Conservation (phyloP, 2,329 filamentous ascomycete species). For the Pyrenochaeta sp. region DNA sequence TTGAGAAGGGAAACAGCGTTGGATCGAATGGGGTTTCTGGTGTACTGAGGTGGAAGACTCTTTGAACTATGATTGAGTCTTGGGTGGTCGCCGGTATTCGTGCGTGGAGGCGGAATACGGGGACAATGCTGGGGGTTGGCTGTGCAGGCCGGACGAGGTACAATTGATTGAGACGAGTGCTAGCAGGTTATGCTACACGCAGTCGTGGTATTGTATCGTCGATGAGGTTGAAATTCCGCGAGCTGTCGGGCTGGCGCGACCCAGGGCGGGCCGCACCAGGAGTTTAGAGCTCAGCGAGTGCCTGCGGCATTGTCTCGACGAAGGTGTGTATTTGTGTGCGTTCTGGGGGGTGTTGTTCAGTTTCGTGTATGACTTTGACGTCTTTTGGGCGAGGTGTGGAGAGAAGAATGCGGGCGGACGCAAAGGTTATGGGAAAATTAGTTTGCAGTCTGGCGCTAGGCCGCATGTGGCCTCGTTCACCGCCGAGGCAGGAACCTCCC, state of each 20-base stretch:
- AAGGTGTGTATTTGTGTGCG: constrained; percentile 41
- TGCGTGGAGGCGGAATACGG: constrained; percentile 37
- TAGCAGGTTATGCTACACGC: constrained; percentile 43
- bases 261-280: constrained; percentile 23
- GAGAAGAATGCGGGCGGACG: constrained; percentile 38
- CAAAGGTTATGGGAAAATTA: constrained; percentile 35
- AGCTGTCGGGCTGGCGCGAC: constrained; percentile 75
- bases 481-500: no score
- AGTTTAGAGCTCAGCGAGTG: constrained; percentile 75
- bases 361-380: constrained; percentile 50
- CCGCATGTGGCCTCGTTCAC: constrained; percentile 24
- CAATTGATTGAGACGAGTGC: constrained; percentile 41
- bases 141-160: constrained; percentile 43
- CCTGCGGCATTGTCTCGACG: constrained; percentile 58
- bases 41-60: constrained; percentile 44
- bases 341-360: constrained; percentile 29
- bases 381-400: constrained; percentile 44
- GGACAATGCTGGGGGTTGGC: constrained; percentile 41
- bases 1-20: constrained; percentile 30
- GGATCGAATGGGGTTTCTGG: constrained; percentile 31
- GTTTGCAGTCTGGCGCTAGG: constrained; percentile 31
- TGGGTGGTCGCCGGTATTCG: constrained; percentile 43
- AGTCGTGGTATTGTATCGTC: constrained; percentile 50
- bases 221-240: constrained; percentile 70
- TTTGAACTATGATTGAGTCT: constrained; percentile 47